phyloP scores from a whole-genome alignment of 176 grass and related monocot genomes.

The Oryza glumipatula region DNA sequence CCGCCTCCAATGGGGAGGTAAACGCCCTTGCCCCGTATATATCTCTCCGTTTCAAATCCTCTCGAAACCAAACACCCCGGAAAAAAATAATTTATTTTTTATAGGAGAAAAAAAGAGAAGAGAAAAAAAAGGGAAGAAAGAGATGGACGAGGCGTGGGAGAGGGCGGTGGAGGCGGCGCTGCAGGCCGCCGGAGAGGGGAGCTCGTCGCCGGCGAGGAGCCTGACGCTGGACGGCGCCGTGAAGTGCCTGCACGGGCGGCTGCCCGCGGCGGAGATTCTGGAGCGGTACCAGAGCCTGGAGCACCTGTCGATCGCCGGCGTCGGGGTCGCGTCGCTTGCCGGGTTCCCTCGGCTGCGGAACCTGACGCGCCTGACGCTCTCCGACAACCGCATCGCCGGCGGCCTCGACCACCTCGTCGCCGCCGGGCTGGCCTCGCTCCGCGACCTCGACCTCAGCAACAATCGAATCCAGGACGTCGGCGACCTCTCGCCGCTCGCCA shows the following conservation, averaged over 20 bases:
- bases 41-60: conserved; percentile 55
- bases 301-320: conserved; percentile 86
- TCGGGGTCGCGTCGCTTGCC: conserved; percentile 77
- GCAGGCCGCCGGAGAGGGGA: conserved; percentile 53
- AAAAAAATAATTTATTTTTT: conserved; percentile 24
- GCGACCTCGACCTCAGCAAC: conserved; percentile 95
- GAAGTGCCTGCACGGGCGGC: conserved; percentile 82
- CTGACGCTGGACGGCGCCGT: conserved; percentile 88
- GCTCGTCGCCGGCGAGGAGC: conserved; percentile 67
- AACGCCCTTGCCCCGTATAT: conserved; percentile 45
- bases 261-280: conserved; percentile 75
- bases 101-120: background rate
- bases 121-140: conserved; percentile 9
- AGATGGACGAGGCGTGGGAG: conserved; percentile 95
- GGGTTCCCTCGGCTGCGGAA: conserved; percentile 82
- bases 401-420: conserved; percentile 87
- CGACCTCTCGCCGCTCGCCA: conserved; percentile 78
- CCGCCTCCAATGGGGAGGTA: conserved; percentile 47
- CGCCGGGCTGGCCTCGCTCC: conserved; percentile 69
- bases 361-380: conserved; percentile 81
- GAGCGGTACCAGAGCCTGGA: conserved; percentile 87
- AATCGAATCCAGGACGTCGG: conserved; percentile 84
- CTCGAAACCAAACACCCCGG: conserved; percentile 25
- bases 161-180: conserved; percentile 91
- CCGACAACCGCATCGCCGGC: conserved; percentile 92